phyloP scores from a whole-genome alignment of 1,139 yeast genomes.

The Kurtzmaniella quercitrusa region DNA sequence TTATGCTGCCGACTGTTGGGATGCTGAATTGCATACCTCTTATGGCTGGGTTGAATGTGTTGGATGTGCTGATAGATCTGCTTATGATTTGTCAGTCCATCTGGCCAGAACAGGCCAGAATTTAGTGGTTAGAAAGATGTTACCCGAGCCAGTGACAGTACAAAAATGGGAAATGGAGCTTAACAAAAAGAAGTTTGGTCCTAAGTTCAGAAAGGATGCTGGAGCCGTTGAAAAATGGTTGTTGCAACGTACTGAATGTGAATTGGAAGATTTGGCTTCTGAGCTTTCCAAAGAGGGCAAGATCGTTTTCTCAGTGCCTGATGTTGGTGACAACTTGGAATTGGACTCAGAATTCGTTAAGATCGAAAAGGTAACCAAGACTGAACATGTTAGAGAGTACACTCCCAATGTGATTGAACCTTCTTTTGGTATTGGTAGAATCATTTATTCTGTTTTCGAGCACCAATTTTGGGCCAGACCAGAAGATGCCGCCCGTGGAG shows the following conservation, averaged over 20 bases:
- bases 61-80: constrained; percentile 99
- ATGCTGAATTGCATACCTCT: constrained; percentile 92
- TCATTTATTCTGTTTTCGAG: constrained; percentile 87
- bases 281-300: constrained; percentile 64
- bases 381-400: constrained; percentile 90
- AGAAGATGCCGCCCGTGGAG: constrained; percentile 87
- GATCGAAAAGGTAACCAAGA: constrained; percentile 73
- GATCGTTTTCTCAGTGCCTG: constrained; percentile 59
- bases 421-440: constrained; percentile 98
- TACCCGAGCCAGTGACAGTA: constrained; percentile 78
- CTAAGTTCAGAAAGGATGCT: constrained; percentile 95
- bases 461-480: constrained; percentile 95
- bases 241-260: constrained; percentile 73
- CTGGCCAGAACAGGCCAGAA: constrained; percentile 93
- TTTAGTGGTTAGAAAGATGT: constrained; percentile 86
- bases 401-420: constrained; percentile 99
- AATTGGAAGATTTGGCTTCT: constrained; percentile 69
- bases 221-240: constrained; percentile 86
- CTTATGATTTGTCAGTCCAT: constrained; percentile 94
- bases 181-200: constrained; percentile 95
- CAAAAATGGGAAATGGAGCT: constrained; percentile 81
- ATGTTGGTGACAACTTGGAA: constrained; percentile 59
- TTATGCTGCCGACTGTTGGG: constrained; percentile 99
- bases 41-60: constrained; percentile 99
- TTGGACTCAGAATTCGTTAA: constrained; percentile 66